phyloP scores from a whole-genome alignment of 345 rosid species.

The Corymbia maculata region DNA sequence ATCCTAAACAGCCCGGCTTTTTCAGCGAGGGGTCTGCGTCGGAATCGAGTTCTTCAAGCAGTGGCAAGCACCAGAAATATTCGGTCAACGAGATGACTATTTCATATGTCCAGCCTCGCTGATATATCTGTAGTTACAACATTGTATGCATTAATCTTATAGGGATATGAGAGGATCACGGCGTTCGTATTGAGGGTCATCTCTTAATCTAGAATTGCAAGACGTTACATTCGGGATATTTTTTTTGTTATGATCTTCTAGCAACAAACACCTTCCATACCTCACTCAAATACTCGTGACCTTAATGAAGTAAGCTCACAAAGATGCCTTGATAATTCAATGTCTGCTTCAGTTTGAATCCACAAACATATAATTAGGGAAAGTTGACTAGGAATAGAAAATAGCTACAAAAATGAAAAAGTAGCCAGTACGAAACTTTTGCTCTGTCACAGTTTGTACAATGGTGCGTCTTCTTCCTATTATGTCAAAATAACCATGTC shows the following conservation, averaged over 20 bases:
- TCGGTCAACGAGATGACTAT: neutral
- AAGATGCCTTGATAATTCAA: too few species aligned
- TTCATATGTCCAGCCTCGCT: neutral
- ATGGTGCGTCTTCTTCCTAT: neutral
- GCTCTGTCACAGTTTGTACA: neutral
- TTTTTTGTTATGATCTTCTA: neutral
- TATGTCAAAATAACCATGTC: neutral
- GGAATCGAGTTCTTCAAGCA: neutral
- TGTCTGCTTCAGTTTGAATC: neutral
- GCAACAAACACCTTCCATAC: neutral
- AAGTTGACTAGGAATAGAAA: neutral
- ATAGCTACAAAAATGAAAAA: neutral
- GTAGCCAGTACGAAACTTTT: too few species aligned
- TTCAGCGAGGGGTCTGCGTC: neutral
- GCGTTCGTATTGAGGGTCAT: neutral
- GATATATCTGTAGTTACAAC: neutral
- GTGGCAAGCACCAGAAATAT: neutral
- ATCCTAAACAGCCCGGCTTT: slow-evolving; percentile 1
- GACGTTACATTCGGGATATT: neutral
- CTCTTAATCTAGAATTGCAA: neutral
- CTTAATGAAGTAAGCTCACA: too few species aligned
- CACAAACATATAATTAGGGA: neutral
- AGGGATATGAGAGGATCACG: neutral
- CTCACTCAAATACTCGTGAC: rapidly evolving
- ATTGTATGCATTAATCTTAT: neutral